Conservation (phyloP, 2,329 filamentous ascomycete species). For the Fusarium sublunatum region DNA sequence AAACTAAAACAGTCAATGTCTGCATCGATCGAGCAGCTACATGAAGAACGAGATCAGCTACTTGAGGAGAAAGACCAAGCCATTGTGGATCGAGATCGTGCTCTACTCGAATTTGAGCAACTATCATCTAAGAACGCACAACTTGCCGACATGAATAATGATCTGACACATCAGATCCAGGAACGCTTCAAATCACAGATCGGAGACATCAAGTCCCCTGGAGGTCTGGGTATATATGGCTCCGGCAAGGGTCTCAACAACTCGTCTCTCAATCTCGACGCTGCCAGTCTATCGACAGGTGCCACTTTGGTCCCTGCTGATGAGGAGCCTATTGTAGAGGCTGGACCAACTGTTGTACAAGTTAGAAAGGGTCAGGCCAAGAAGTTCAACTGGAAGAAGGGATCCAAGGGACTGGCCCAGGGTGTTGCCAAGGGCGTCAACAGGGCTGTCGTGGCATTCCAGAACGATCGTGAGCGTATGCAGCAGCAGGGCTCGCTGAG, state of each 20-base stretch:
- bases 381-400: slow-evolving; percentile 99
- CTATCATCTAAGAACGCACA: slow-evolving; percentile 94
- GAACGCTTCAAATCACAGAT: slow-evolving; percentile 88
- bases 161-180: slow-evolving; percentile 93
- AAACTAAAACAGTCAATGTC: slow-evolving; percentile 70
- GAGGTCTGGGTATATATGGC: slow-evolving; percentile 68
- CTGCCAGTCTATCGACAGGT: slow-evolving; percentile 65
- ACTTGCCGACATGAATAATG: slow-evolving; percentile 93
- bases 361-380: slow-evolving; percentile 93
- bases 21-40: slow-evolving; percentile 67
- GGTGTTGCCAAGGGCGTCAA: slow-evolving; percentile 95
- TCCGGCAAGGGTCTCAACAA: slow-evolving; percentile 63
- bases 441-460: slow-evolving; percentile 83
- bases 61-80: slow-evolving; percentile 87
- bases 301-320: slow-evolving; percentile 70
- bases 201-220: slow-evolving; percentile 61
- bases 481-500: slow-evolving; percentile 64
- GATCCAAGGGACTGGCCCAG: slow-evolving; percentile 91
- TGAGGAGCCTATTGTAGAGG: slow-evolving; percentile 74
- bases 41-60: slow-evolving; percentile 80
- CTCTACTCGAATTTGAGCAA: slow-evolving; percentile 94
- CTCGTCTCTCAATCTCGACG: slow-evolving; percentile 64
- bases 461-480: slow-evolving; percentile 67
- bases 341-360: slow-evolving; percentile 92
- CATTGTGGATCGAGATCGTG: slow-evolving; percentile 88